Base-by-base conservation (phyloP, 2,329 filamentous ascomycete species). In the Sporothrix sp. region DNA sequence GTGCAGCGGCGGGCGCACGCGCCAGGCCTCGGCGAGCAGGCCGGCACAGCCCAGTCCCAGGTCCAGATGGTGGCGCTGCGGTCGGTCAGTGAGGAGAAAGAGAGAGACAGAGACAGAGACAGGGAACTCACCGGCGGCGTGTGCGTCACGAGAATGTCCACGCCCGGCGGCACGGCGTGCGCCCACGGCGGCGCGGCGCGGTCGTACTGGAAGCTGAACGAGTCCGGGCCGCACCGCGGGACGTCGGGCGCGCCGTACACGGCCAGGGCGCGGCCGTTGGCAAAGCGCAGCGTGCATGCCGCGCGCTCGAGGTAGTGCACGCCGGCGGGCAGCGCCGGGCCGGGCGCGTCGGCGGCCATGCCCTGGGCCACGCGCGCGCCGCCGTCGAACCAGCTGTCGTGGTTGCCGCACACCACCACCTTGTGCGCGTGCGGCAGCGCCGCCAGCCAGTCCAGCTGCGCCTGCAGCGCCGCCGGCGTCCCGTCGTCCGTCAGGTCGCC, bases 181-280 rank as follows among this genome's bases (percentile, higher is more conserved):
- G 75, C 72, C 87, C 87, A 95, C 1, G 84, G 84, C 59, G 88
- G 79, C 18, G 73, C 66, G 1, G 73, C 70, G 23, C 76, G 68
- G 6, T 74, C 69, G 61, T 95, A 93, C 63, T 91, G 86, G 60
- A 93, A 94, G 60, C 66, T 82, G 14, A 86, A 84, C 21, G 83
- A 76, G 9, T 71, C 68, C 37, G 81, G 79, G n/a, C 87, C 84
- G 61, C 86, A 85, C 48, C 75, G 71, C 1, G 89, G 89, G 58
- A 95, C 82, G 59, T 90, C 83, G 1, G 88, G 86, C 0, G 83
- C 83, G 9, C 91, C 91, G 67, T 88, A 95, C 54, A 97, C 69
- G 47, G 75, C 82, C 51, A 93, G 66, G 20, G 69, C 72, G 47
- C 85, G 75, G 4, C 73, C 72, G 16, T 48, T 48, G 45, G 72